Base-by-base conservation (phyloP, 495 filamentous ascomycete genomes). In the Trichoderma erinaceum region DNA sequence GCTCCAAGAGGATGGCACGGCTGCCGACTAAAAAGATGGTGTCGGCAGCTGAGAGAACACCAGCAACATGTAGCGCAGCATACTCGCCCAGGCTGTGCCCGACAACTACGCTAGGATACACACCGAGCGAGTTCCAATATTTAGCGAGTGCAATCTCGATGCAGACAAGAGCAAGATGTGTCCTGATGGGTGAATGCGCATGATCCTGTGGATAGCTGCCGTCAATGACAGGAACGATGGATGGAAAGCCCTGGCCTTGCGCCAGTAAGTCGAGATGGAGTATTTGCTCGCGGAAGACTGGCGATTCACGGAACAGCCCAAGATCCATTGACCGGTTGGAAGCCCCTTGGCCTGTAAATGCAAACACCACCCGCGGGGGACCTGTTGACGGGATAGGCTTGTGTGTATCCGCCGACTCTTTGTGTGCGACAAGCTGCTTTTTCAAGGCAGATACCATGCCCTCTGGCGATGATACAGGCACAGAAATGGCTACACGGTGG, bases 1-100 rank as follows among this genome's bases (percentile, higher is more conserved):
- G 80, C n/a, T 88, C 84, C 5, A 96, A 82, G 21, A 96, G 80
- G 71, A 87, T 82, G 41, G 93, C 93, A 58, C 93, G 87, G 41
- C 84, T 82, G 29, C 92, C 93, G 65, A 92, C 89, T 8, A 97
- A 82, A 71, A 89, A 91, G 71, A 97, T 87, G 41, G 89, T 88
- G 72, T 96, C 92, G 69, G 85, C 86, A 32, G 86, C 89, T 10
- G 89, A 90, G 12, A 97, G 77, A 15, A 96, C 88, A 66, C 92
- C 93, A 25, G 92, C 87, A 41, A 88, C 87, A 72, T 93, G 84
- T 3, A 97, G 80, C 13, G 93, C 93, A 63, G 93, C 92, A 78
- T 94, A 97, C 75, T 97, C 93, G 68, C 93, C 93, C 16, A 86
- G 71, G 75, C 92, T 96, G 80, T 97, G 93, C 27, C 93, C 93